Conservation (phyloP, 306 rosid species). For the Spatholobus suberectus region DNA sequence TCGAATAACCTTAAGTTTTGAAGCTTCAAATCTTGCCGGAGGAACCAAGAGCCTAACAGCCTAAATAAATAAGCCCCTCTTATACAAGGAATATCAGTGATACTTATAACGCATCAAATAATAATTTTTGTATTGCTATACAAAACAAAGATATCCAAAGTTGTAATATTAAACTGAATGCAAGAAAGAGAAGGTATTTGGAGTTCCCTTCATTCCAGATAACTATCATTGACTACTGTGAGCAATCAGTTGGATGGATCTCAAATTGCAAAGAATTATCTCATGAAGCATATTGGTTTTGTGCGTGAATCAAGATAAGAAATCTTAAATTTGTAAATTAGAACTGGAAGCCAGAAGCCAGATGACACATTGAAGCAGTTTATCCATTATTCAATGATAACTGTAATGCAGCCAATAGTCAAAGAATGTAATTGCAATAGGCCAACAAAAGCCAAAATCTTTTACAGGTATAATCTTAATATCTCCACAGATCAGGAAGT, state of each 20-base stretch:
- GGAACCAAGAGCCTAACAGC: conserved; percentile 82
- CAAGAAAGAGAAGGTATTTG: conserved; percentile 9
- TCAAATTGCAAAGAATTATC: not conserved
- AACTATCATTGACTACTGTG: not conserved
- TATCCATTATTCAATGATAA: not conserved
- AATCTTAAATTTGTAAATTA: conserved; percentile 10
- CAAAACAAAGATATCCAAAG: conserved; percentile 26
- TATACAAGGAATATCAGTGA: conserved; percentile 19
- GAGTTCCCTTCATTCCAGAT: conserved; percentile 7
- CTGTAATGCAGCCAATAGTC: conserved; percentile 2
- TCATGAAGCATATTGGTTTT: not conserved
- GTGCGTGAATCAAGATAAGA: conserved; percentile 1
- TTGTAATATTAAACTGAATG: conserved; percentile 15
- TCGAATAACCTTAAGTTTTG: conserved; percentile 83
- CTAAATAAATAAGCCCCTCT: conserved; percentile 40
- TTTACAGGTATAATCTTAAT: not conserved
- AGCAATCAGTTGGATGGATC: not conserved
- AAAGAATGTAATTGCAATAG: conserved; percentile 22
- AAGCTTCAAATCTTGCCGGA: conserved; percentile 84
- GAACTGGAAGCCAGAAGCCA: conserved; percentile 24
- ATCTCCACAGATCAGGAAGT: not conserved
- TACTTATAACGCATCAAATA: conserved; percentile 10
- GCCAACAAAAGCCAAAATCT: not conserved
- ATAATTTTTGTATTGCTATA: not conserved
- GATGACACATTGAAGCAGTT: conserved; percentile 12